These are phyloP conservation scores for Penicillium goetzii DNA, from an alignment of 495 filamentous ascomycete species.

Conservation along the genomic window DNA sequence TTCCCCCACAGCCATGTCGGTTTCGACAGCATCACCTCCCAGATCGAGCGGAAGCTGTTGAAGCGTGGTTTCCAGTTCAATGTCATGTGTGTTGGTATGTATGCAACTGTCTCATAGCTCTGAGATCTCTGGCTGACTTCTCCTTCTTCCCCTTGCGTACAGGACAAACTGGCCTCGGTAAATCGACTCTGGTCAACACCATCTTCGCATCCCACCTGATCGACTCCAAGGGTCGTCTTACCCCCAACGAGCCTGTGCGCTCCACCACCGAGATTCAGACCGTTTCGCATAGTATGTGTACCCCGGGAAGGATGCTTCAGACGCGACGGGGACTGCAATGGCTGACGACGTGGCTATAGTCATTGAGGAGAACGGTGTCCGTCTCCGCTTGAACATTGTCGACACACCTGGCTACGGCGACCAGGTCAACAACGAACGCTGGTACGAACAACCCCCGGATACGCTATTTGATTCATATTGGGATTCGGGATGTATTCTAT, in stretches of 20 bases:
- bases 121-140: background rate
- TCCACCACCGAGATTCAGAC: slow-evolving; percentile 97
- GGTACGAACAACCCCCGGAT: slow-evolving; percentile 44
- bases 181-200: slow-evolving; percentile 99
- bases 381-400: slow-evolving; percentile 77
- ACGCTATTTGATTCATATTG: background rate
- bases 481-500: background rate
- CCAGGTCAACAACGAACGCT: slow-evolving; percentile 82
- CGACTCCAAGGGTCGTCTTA: slow-evolving; percentile 93
- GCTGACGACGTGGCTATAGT: slow-evolving; percentile 52
- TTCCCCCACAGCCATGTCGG: slow-evolving; percentile 97
- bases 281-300: slow-evolving; percentile 78
- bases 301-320: background rate
- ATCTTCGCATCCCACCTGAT: slow-evolving; percentile 99
- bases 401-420: slow-evolving; percentile 82
- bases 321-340: slow-evolving; percentile 10
- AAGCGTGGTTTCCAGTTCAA: slow-evolving; percentile 99
- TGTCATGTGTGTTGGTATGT: slow-evolving; percentile 98
- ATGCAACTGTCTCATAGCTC: background rate
- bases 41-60: slow-evolving; percentile 98
- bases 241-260: slow-evolving; percentile 89
- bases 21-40: slow-evolving; percentile 98
- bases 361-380: slow-evolving; percentile 95
- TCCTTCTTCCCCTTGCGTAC: slow-evolving; percentile 14
- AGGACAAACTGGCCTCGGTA: slow-evolving; percentile 99